Percentiles rank a stretch among this genome's conserved stretches.
Conservation (phyloP, 768 basidiomycete genomes). For the Tulasnella sp. region DNA sequence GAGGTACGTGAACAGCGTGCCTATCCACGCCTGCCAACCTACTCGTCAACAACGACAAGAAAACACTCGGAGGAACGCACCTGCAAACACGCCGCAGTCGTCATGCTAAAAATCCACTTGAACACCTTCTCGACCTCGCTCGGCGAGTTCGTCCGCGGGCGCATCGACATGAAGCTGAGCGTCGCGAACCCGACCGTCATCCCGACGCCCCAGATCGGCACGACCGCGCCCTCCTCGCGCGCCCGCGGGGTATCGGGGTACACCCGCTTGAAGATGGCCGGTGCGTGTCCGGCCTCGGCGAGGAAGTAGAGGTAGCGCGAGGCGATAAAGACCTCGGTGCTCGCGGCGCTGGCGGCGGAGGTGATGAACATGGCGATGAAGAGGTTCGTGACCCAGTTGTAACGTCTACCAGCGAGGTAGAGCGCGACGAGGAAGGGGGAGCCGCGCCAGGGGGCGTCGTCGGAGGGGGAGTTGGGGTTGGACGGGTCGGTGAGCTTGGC, state of each 20-base stretch:
- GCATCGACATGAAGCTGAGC: neutral
- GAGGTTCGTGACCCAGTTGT: neutral
- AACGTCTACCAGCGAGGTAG: neutral
- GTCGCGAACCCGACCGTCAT: neutral
- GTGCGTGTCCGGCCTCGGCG: conserved; percentile 15
- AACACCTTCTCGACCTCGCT: neutral
- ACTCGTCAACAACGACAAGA: neutral
- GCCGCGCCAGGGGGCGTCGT: neutral
- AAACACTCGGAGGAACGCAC: neutral
- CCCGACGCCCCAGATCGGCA: neutral
- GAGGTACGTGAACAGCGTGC: conserved; percentile 8
- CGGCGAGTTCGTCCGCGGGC: neutral
- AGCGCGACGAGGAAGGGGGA: neutral
- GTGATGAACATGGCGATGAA: neutral
- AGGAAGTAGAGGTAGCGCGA: conserved; percentile 8
- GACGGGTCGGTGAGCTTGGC: neutral
- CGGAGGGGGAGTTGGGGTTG: neutral
- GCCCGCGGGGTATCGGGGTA: neutral
- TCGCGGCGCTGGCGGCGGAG: conserved; percentile 4
- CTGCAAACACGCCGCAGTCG: conserved; percentile 8
- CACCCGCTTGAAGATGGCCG: neutral
- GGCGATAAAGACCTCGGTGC: neutral
- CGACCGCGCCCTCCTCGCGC: neutral
- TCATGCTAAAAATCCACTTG: conserved; percentile 12
- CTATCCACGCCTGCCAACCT: conserved; percentile 16